phyloP scores from a whole-genome alignment of 1,284 basidiomycete genomes.

The Phylloboletellus chloephorus region DNA sequence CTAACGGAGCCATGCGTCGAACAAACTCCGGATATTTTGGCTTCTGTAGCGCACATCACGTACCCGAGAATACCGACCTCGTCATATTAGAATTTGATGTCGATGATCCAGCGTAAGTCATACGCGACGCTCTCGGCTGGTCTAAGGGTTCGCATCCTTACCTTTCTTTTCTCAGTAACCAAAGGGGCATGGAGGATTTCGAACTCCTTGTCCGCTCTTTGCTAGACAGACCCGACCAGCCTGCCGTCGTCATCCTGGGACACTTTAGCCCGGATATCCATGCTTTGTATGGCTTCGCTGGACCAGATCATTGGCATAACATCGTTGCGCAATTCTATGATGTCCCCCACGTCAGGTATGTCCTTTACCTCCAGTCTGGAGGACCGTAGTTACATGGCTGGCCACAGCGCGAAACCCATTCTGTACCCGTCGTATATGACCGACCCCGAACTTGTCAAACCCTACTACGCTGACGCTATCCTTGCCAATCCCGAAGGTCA shows the following conservation, averaged over 20 bases:
- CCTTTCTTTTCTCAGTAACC: constrained; percentile 46
- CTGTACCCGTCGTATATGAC: constrained; percentile 79
- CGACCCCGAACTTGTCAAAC: constrained; percentile 61
- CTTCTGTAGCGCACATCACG: constrained; percentile 85
- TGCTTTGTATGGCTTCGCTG: constrained; percentile 72
- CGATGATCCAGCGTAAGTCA: constrained; percentile 76
- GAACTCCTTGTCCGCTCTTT: constrained; percentile 88
- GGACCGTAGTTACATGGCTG: constrained; percentile 2
- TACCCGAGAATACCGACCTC: constrained; percentile 88
- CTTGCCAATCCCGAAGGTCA: constrained; percentile 81
- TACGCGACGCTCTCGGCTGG: not conserved
- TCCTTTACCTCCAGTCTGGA: not conserved
- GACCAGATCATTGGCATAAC: constrained; percentile 83
- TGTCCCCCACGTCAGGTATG: constrained; percentile 77
- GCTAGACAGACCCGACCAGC: constrained; percentile 80
- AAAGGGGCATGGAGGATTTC: constrained; percentile 73
- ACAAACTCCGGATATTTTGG: constrained; percentile 91
- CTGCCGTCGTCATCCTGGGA: constrained; percentile 85
- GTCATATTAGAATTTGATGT: constrained; percentile 91
- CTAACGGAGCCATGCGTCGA: constrained; percentile 87
- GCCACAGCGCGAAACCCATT: constrained; percentile 66
- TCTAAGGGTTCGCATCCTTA: constrained; percentile 3
- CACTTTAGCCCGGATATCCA: constrained; percentile 87
- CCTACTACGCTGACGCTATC: constrained; percentile 78
- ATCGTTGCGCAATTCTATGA: constrained; percentile 94